Percentiles rank a stretch among this genome's conserved stretches.
These are phyloP conservation scores for Pseudocercospora eumusae DNA, from an alignment of 2,329 filamentous ascomycete genomes.

Conservation along the genomic window DNA sequence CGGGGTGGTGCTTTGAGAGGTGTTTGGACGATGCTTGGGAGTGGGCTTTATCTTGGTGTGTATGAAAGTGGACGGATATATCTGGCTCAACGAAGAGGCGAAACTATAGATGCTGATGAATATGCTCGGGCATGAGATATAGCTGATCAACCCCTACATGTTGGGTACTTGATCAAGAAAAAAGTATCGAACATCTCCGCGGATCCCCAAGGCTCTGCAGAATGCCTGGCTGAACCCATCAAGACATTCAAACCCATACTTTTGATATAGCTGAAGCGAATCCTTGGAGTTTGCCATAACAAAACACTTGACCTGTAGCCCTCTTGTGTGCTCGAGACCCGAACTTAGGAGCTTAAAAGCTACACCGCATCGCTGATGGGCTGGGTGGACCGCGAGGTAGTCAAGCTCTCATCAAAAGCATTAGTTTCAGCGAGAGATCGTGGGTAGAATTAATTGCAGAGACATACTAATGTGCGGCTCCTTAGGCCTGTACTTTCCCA, in stretches of 20 bases:
- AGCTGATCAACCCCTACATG: conserved; percentile 1
- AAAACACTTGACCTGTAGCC: not conserved
- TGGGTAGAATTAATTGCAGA: not conserved
- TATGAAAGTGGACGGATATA: conserved; percentile 75
- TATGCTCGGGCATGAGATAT: conserved; percentile 18
- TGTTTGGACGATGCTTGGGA: conserved; percentile 79
- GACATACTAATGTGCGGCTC: not conserved
- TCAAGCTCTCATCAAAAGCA: not conserved
- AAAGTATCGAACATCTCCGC: not conserved
- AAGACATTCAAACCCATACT: not conserved
- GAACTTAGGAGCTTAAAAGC: not conserved
- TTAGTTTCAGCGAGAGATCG: not conserved
- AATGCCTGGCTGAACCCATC: not conserved
- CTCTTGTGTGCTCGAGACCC: not conserved
- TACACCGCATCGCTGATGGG: not conserved
- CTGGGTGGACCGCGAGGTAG: not conserved
- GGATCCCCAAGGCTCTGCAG: not conserved
- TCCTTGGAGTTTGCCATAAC: not conserved
- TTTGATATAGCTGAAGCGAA: not conserved
- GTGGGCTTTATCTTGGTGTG: conserved; percentile 79
- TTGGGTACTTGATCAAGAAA: not conserved
- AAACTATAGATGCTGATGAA: conserved; percentile 41
- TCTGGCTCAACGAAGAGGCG: conserved; percentile 48
- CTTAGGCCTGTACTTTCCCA: not conserved
- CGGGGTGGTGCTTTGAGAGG: conserved; percentile 71